phyloP scores from a whole-genome alignment of 179 eudicot species.

The Monotropa hypopitys region DNA sequence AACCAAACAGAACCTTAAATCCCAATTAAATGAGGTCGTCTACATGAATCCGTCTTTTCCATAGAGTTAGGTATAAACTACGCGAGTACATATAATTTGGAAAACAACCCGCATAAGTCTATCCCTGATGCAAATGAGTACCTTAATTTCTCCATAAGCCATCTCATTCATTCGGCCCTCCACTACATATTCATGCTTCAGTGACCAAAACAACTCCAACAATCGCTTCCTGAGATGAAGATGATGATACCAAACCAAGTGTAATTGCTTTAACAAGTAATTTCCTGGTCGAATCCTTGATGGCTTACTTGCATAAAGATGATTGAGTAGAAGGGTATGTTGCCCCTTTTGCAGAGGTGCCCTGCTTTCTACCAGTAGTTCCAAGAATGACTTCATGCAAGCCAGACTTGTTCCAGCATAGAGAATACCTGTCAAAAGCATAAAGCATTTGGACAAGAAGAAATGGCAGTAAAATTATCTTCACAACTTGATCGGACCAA shows the following conservation, averaged over 20 bases:
- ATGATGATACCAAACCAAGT: background rate
- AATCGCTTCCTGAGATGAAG: conserved; percentile 51
- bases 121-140: conserved; percentile 12
- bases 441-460: background rate
- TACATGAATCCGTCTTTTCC: too few relatives aligned
- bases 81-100: background rate
- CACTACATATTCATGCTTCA: conserved; percentile 17
- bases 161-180: conserved; percentile 12
- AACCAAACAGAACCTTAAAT: too few relatives aligned
- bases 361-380: conserved; percentile 90
- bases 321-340: conserved; percentile 65
- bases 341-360: conserved; percentile 88
- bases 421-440: conserved; percentile 47
- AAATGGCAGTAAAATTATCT: background rate
- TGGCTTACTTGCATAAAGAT: conserved; percentile 75
- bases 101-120: background rate
- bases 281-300: background rate
- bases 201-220: conserved; percentile 50
- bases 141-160: conserved; percentile 67
- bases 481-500: background rate
- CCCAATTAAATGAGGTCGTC: too few relatives aligned
- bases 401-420: conserved; percentile 71
- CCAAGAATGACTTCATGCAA: conserved; percentile 85
- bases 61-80: background rate
- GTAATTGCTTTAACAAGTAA: background rate